A percentile compares a stretch with the other conserved stretches of the same genome.
Evolutionary conservation across 371 early-diverging fungal species (phyloP).

Genomic region (Saksenaea vasiformis): DNA sequence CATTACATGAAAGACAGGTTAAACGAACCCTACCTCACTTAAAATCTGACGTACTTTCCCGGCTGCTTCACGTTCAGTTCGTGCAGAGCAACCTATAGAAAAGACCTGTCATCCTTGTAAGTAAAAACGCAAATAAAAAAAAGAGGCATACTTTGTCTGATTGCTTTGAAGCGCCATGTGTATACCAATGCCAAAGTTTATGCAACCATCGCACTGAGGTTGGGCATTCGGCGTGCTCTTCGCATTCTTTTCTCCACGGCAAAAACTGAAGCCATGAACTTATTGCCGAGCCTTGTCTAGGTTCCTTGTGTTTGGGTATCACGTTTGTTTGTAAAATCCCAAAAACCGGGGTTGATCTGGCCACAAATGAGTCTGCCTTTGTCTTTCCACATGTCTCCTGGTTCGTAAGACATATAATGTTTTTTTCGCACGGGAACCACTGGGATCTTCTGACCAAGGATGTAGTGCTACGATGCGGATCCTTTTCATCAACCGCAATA

Average conservation of each 20-base stretch:
- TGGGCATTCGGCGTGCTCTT: background rate
- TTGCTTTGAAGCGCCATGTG: background rate
- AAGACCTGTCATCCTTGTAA: background rate
- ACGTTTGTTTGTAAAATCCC: background rate
- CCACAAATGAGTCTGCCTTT: background rate
- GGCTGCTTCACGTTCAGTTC: constrained; percentile 21
- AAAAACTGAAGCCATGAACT: background rate
- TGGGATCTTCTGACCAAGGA: background rate
- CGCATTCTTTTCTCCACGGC: background rate
- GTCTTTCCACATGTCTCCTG: background rate
- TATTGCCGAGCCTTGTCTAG: background rate
- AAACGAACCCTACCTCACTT: constrained; percentile 9
- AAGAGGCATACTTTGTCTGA: background rate
- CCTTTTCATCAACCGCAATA: background rate
- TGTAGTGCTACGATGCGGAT: too few relatives aligned
- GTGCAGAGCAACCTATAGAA: constrained; percentile 14
- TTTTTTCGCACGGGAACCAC: background rate
- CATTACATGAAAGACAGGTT: background rate
- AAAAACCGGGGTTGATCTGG: background rate
- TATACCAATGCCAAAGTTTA: background rate
- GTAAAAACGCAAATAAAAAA: background rate
- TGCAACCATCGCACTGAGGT: constrained; percentile 1
- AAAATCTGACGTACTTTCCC: constrained; percentile 27
- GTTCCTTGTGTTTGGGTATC: background rate
- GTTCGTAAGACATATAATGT: background rate